A percentile compares a stretch with the other conserved stretches of the same genome.
Evolutionary conservation across 805 yeast species (phyloP).

Genomic region (Pichia nakasei): DNA sequence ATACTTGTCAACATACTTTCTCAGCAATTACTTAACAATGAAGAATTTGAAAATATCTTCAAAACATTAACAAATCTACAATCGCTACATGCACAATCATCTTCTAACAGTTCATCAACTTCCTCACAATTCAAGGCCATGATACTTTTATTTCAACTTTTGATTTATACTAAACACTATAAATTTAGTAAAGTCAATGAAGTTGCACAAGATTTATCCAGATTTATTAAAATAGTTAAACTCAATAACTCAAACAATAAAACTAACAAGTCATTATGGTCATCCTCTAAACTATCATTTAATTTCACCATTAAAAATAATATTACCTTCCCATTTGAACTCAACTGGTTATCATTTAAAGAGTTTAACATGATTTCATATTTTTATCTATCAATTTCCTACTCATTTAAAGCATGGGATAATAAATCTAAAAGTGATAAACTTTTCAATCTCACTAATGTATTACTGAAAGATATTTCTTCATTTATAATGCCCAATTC

Average conservation of each 20-base stretch:
- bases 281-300: neutral
- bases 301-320: conserved; percentile 1
- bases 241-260: neutral
- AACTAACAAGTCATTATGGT: conserved; percentile 5
- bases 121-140: conserved; percentile 4
- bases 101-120: neutral
- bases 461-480: neutral
- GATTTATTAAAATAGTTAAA: neutral
- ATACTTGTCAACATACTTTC: neutral
- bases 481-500: neutral
- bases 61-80: neutral
- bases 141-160: conserved; percentile 3
- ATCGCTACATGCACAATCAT: neutral
- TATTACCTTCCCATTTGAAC: conserved; percentile 17
- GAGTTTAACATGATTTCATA: conserved; percentile 35
- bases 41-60: neutral
- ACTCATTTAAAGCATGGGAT: conserved; percentile 29
- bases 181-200: neutral
- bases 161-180: neutral
- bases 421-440: conserved; percentile 28
- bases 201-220: neutral
- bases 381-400: conserved; percentile 34
- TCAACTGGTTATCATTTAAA: conserved; percentile 35
- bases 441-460: conserved; percentile 18
- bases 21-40: neutral